phyloP scores from a whole-genome alignment of 495 filamentous ascomycete species.

The Trichocladium antarcticum region DNA sequence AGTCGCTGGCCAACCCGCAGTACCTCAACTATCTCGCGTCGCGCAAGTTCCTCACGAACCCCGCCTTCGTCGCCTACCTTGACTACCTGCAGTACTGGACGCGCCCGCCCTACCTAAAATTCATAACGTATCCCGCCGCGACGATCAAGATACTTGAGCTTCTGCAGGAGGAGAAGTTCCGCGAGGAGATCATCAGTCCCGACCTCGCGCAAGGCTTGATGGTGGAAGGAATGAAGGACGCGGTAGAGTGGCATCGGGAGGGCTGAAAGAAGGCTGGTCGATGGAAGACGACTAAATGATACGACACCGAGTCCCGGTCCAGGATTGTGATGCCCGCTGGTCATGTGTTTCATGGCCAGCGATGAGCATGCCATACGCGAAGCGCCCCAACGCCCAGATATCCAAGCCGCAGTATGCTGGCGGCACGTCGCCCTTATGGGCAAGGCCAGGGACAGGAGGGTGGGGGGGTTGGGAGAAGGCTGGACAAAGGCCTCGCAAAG shows the following conservation, averaged over 20 bases:
- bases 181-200: conserved; percentile 68
- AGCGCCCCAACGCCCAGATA: too few species aligned
- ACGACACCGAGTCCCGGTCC: conserved; percentile 3
- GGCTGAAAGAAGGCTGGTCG: conserved; percentile 11
- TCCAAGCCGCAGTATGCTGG: not conserved
- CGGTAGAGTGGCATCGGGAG: conserved; percentile 37
- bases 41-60: conserved; percentile 48
- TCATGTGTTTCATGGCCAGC: too few species aligned
- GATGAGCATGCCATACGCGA: too few species aligned
- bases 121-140: conserved; percentile 68
- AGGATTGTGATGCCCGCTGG: not conserved
- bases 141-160: conserved; percentile 74
- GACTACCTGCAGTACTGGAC: conserved; percentile 77
- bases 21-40: conserved; percentile 77
- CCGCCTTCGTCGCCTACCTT: conserved; percentile 69
- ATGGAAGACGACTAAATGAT: not conserved
- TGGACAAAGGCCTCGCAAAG: not conserved
- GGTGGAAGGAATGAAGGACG: conserved; percentile 44
- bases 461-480: not conserved
- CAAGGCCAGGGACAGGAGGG: not conserved
- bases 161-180: conserved; percentile 72
- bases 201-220: conserved; percentile 55
- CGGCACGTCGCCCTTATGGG: conserved; percentile 1
- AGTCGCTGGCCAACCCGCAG: conserved; percentile 70
- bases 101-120: conserved; percentile 71